Conservation (phyloP, 2,329 filamentous ascomycete species). For the Calonectria leucothoes region DNA sequence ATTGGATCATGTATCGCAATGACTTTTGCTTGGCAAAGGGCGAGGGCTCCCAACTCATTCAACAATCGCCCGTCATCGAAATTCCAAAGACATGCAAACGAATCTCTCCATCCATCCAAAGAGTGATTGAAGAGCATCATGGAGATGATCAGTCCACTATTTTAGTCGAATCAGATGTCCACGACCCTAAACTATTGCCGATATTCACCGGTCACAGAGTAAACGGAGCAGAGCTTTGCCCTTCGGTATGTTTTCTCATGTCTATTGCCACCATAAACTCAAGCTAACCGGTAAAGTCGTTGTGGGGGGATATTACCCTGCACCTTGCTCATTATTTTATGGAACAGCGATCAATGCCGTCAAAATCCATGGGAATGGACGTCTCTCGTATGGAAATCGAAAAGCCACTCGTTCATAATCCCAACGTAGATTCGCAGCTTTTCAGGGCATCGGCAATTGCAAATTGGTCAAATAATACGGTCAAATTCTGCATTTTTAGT, state of each 20-base stretch:
- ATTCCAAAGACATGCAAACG: constrained; percentile 15
- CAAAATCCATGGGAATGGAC: constrained; percentile 29
- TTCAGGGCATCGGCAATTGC: constrained; percentile 30
- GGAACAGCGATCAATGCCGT: constrained; percentile 22
- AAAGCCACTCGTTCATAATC: constrained; percentile 34
- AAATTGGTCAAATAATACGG: constrained; percentile 25
- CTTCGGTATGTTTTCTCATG: constrained; percentile 46
- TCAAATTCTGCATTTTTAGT: constrained; percentile 36
- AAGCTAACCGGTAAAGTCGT: constrained; percentile 22
- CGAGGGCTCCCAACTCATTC: constrained; percentile 41
- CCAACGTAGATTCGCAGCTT: constrained; percentile 21
- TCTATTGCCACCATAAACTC: too few relatives aligned
- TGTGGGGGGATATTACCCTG: constrained; percentile 31
- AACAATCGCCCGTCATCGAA: not conserved
- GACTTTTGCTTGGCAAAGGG: constrained; percentile 79
- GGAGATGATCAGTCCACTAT: constrained; percentile 17
- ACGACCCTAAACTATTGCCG: constrained; percentile 24
- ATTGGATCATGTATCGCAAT: constrained; percentile 73
- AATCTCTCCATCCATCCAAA: constrained; percentile 35
- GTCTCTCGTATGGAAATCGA: constrained; percentile 32
- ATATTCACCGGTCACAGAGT: constrained; percentile 34
- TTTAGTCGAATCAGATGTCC: constrained; percentile 30
- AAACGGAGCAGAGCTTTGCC: constrained; percentile 34
- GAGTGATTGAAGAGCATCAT: constrained; percentile 30
- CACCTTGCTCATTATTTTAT: constrained; percentile 28